A percentile compares a stretch with the other conserved stretches of the same genome.
Evolutionary conservation across 2,329 filamentous ascomycete genomes (phyloP).

Genomic region (Pseudocercospora macadamiae): DNA sequence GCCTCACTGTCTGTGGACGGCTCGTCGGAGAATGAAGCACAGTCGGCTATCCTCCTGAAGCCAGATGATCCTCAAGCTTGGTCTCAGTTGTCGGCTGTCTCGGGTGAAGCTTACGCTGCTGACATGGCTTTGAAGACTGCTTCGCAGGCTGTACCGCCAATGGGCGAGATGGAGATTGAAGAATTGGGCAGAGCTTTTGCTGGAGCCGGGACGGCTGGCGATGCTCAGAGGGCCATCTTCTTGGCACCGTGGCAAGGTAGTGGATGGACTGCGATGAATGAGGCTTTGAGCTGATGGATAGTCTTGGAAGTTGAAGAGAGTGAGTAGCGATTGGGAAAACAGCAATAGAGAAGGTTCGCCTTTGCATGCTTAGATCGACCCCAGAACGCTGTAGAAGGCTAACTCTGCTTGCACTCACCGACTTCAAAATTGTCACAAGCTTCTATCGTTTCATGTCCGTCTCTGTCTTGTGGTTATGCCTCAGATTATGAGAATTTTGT

Average conservation of each 20-base stretch:
- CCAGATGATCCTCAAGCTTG: slow-evolving; percentile 81
- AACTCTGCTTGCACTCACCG: too few species aligned
- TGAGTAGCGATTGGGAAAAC: too few species aligned
- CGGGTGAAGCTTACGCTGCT: slow-evolving; percentile 60
- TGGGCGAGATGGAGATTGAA: slow-evolving; percentile 66
- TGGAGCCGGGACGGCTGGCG: slow-evolving; percentile 69
- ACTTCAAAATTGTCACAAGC: too few species aligned
- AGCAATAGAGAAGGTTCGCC: too few species aligned
- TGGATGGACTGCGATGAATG: slow-evolving; percentile 27
- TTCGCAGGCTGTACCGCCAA: slow-evolving; percentile 70
- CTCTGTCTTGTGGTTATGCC: too few species aligned
- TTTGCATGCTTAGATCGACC: too few species aligned
- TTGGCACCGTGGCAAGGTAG: slow-evolving; percentile 72
- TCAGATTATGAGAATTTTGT: too few species aligned
- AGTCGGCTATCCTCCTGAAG: slow-evolving; percentile 77
- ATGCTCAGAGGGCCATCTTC: slow-evolving; percentile 77
- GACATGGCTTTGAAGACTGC: slow-evolving; percentile 85
- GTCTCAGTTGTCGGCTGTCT: slow-evolving; percentile 69
- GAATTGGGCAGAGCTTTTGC: slow-evolving; percentile 75
- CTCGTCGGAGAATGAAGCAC: slow-evolving; percentile 65
- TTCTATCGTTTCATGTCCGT: too few species aligned
- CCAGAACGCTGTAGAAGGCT: too few species aligned
- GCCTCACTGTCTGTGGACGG: slow-evolving; percentile 57
- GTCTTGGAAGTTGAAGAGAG: too few species aligned
- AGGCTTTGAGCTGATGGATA: slow-evolving; percentile 14